Evolutionary conservation across 148 eudicot genomes (phyloP).

Genomic region (Agrostemma githago): DNA sequence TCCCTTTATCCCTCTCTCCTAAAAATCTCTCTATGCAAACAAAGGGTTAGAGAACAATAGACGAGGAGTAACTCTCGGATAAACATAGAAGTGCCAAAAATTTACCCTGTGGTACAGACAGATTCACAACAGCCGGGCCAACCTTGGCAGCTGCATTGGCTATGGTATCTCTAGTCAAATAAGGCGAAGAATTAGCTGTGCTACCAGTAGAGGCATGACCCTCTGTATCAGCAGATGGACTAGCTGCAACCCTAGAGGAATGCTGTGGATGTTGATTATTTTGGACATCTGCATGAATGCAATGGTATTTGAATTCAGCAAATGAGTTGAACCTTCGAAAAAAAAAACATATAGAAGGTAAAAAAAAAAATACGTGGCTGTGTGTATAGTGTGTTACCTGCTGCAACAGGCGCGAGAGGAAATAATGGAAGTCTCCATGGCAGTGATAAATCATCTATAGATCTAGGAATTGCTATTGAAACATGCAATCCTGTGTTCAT

Average conservation of each 20-base stretch:
- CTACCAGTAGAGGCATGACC: slow-evolving; percentile 38
- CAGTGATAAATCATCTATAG: slow-evolving; percentile 28
- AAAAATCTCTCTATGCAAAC: neutral
- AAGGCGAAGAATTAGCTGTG: slow-evolving; percentile 43
- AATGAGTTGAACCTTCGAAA: neutral
- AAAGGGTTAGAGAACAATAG: neutral
- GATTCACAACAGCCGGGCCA: slow-evolving; percentile 87
- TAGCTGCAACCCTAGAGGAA: slow-evolving; percentile 44
- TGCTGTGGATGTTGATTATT: slow-evolving; percentile 27
- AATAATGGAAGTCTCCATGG: slow-evolving; percentile 42
- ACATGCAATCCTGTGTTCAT: slow-evolving; percentile 25
- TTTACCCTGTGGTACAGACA: slow-evolving; percentile 72
- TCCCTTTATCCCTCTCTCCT: neutral
- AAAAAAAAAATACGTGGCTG: neutral
- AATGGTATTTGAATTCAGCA: slow-evolving; percentile 5
- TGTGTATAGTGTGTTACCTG: slow-evolving; percentile 28
- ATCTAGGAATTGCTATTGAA: slow-evolving; percentile 35
- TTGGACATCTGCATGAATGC: slow-evolving; percentile 38
- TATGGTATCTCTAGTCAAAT: slow-evolving; percentile 67
- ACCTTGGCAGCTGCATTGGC: slow-evolving; percentile 89
- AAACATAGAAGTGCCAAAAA: slow-evolving; percentile 7
- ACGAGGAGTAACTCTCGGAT: slow-evolving; percentile 5
- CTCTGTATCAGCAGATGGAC: slow-evolving; percentile 39
- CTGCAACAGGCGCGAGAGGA: slow-evolving; percentile 27
- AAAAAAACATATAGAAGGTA: neutral